Percentiles rank a stretch among this genome's conserved stretches.
These are phyloP conservation scores for Tricharina praecox DNA, from an alignment of 495 filamentous ascomycete species.

Conservation along the genomic window DNA sequence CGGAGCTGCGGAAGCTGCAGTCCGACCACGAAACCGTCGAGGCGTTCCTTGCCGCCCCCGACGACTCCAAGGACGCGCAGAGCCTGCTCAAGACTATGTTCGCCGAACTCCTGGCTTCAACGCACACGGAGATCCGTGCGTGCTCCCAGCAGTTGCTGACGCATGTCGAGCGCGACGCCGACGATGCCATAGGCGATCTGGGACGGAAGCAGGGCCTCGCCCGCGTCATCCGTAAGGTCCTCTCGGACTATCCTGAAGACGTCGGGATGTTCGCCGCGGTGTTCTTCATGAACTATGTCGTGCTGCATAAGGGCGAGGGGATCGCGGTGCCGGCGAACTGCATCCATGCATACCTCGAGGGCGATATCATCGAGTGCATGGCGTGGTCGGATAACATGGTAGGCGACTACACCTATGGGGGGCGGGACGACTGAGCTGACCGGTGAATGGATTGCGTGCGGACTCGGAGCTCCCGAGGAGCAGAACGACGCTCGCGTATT, in stretches of 20 bases:
- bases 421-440: neutral
- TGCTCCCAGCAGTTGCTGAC: slow-evolving; percentile 28
- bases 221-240: slow-evolving; percentile 47
- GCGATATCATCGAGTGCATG: slow-evolving; percentile 77
- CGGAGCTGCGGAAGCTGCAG: slow-evolving; percentile 32
- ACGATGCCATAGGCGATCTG: slow-evolving; percentile 36
- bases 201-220: slow-evolving; percentile 42
- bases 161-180: slow-evolving; percentile 34
- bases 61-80: slow-evolving; percentile 35
- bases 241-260: slow-evolving; percentile 35
- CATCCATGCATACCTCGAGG: slow-evolving; percentile 61
- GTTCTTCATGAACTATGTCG: slow-evolving; percentile 58
- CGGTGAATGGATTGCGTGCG: slow-evolving; percentile 11
- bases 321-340: slow-evolving; percentile 63
- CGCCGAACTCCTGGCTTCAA: slow-evolving; percentile 30
- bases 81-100: slow-evolving; percentile 44
- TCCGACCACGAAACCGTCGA: slow-evolving; percentile 34
- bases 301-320: slow-evolving; percentile 45
- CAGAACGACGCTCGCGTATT: slow-evolving; percentile 6
- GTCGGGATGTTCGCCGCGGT: slow-evolving; percentile 47
- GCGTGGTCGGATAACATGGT: slow-evolving; percentile 59
- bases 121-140: slow-evolving; percentile 36
- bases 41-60: slow-evolving; percentile 34
- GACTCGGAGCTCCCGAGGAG: slow-evolving; percentile 5
- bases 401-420: neutral